Conservation (phyloP, 1,139 yeast genomes). For the Taiozyma sp. region DNA sequence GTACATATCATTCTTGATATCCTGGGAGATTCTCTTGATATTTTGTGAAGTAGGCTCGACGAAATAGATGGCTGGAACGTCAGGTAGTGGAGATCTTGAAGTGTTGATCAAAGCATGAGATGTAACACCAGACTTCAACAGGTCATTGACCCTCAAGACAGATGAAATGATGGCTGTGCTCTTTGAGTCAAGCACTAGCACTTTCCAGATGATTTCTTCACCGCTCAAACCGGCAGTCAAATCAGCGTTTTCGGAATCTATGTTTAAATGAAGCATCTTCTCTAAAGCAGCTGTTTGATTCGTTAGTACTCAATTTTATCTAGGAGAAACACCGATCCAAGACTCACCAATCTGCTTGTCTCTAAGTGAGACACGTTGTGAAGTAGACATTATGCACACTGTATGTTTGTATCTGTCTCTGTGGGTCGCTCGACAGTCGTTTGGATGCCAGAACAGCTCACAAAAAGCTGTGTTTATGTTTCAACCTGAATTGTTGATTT, state of each 20-base stretch:
- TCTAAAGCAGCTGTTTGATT: slow-evolving; percentile 45
- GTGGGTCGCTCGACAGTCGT: neutral
- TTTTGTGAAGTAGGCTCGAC: slow-evolving; percentile 84
- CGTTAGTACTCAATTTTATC: slow-evolving; percentile 2
- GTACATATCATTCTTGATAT: slow-evolving; percentile 69
- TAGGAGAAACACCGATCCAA: neutral
- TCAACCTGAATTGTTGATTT: neutral
- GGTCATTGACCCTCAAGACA: slow-evolving; percentile 84
- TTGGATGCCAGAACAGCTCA: neutral
- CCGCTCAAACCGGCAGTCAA: slow-evolving; percentile 45
- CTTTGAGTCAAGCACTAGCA: slow-evolving; percentile 74
- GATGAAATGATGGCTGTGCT: slow-evolving; percentile 87
- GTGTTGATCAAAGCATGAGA: slow-evolving; percentile 73
- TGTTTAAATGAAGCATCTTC: slow-evolving; percentile 80
- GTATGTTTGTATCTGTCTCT: neutral
- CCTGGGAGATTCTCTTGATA: slow-evolving; percentile 62
- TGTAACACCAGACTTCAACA: slow-evolving; percentile 84
- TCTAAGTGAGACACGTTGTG: slow-evolving; percentile 13
- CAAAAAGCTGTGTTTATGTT: neutral
- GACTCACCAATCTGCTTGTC: slow-evolving; percentile 27
- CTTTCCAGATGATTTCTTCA: slow-evolving; percentile 85
- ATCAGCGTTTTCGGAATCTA: slow-evolving; percentile 46
- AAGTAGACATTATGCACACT: slow-evolving; percentile 9
- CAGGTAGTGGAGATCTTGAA: slow-evolving; percentile 76
- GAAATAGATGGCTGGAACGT: slow-evolving; percentile 91